These are phyloP conservation scores for Xylaria longipes DNA, from an alignment of 495 filamentous ascomycete genomes.

Conservation along the genomic window DNA sequence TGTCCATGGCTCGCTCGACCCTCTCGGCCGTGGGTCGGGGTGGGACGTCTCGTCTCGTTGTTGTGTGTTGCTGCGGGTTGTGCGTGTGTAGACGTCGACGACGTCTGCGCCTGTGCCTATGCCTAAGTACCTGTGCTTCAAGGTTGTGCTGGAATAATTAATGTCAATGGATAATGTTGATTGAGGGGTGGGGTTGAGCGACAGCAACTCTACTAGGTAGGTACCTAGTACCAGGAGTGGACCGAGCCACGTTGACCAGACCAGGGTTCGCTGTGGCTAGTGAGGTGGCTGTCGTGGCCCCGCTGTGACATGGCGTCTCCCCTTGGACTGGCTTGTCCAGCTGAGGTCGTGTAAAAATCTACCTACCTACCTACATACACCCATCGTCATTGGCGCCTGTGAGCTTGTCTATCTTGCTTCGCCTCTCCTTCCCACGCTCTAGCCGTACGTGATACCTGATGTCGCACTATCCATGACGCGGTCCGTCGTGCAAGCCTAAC, in stretches of 20 bases:
- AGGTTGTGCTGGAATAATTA: neutral
- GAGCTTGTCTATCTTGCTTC: neutral
- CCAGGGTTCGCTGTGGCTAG: no score
- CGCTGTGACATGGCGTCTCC: no score
- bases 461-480: neutral
- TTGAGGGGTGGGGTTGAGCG: constrained; percentile 2
- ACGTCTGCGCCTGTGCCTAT: neutral
- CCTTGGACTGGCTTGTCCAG: no score
- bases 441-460: neutral
- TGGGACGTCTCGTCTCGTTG: neutral
- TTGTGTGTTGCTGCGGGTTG: neutral
- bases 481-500: neutral
- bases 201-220: no score
- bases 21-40: neutral
- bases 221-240: no score
- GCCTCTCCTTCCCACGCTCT: neutral
- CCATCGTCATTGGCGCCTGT: neutral
- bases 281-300: no score
- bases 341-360: no score
- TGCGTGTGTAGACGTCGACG: no score
- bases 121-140: no score
- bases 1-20: constrained; percentile 69
- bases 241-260: no score
- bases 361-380: neutral
- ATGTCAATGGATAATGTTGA: neutral